Evolutionary conservation across 2,329 filamentous ascomycete species (phyloP).

Genomic region (Plectosphaerella plurivora): DNA sequence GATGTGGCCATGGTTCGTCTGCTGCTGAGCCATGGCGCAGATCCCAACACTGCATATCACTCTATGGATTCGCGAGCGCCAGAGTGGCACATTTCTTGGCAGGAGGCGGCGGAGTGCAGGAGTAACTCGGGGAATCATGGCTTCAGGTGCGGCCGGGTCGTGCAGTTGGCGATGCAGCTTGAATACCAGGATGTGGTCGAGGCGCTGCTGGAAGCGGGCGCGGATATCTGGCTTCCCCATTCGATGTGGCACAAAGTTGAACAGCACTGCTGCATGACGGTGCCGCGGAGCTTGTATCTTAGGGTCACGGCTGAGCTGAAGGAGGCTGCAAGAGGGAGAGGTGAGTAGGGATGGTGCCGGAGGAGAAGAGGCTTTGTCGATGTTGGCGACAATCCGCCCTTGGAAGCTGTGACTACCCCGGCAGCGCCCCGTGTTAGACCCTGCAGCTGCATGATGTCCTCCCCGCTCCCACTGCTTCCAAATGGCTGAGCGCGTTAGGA

Average conservation of each 20-base stretch:
- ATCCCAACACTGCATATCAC: slow-evolving; percentile 2
- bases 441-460: too few relatives aligned
- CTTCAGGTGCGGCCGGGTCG: background rate
- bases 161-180: slow-evolving; percentile 1
- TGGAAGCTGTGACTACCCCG: too few relatives aligned
- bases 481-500: too few relatives aligned
- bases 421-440: too few relatives aligned
- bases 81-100: background rate
- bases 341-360: background rate
- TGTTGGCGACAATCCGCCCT: too few relatives aligned
- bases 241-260: background rate
- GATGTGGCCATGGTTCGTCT: slow-evolving; percentile 1
- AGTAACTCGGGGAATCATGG: background rate
- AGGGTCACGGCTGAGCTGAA: slow-evolving; percentile 1
- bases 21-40: slow-evolving; percentile 1
- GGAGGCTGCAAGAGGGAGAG: background rate
- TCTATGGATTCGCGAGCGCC: background rate
- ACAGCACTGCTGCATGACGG: background rate
- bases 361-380: too few relatives aligned
- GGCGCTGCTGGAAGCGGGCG: background rate
- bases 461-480: too few relatives aligned
- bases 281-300: slow-evolving; percentile 1
- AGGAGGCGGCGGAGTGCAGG: background rate
- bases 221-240: slow-evolving; percentile 2
- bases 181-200: slow-evolving; percentile 2